phyloP scores from a whole-genome alignment of 106 monocot genomes.

The Amphibolis antarctica region DNA sequence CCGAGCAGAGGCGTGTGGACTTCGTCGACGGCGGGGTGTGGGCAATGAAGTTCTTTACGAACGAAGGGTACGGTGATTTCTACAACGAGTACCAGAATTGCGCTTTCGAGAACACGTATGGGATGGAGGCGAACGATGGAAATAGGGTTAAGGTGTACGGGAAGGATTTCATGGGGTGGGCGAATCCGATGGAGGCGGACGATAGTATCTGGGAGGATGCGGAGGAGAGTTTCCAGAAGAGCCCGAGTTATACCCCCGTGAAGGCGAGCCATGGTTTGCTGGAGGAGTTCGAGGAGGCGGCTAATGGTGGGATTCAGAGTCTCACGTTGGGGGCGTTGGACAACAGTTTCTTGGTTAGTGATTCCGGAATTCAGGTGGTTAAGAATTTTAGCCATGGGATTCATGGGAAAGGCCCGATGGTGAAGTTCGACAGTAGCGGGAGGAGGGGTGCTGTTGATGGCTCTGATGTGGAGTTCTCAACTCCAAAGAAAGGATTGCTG shows the following conservation, averaged over 20 bases:
- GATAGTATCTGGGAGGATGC: constrained; percentile 87
- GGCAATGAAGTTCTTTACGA: constrained; percentile 54
- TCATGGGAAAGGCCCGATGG: constrained; percentile 67
- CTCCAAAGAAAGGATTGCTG: constrained; percentile 75
- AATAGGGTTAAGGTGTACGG: constrained; percentile 59
- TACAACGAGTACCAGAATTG: constrained; percentile 47
- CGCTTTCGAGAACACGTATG: constrained; percentile 66
- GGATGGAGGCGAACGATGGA: constrained; percentile 43
- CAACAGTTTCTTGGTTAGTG: constrained; percentile 72
- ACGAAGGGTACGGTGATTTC: constrained; percentile 35
- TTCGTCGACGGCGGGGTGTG: constrained; percentile 89
- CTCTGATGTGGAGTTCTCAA: constrained; percentile 11
- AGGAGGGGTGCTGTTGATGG: neutral
- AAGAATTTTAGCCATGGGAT: constrained; percentile 79
- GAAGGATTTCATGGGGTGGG: constrained; percentile 92
- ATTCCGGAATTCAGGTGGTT: constrained; percentile 66
- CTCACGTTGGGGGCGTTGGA: constrained; percentile 69
- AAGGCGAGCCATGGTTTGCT: constrained; percentile 24
- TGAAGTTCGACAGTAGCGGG: constrained; percentile 28
- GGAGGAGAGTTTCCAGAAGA: constrained; percentile 45
- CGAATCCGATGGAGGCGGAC: constrained; percentile 55
- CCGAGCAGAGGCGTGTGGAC: constrained; percentile 67
- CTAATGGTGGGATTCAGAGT: constrained; percentile 63
- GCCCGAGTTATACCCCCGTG: constrained; percentile 10
- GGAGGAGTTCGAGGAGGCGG: constrained; percentile 68